These are phyloP conservation scores for Postia placenta DNA, from an alignment of 768 basidiomycete genomes.

Conservation along the genomic window DNA sequence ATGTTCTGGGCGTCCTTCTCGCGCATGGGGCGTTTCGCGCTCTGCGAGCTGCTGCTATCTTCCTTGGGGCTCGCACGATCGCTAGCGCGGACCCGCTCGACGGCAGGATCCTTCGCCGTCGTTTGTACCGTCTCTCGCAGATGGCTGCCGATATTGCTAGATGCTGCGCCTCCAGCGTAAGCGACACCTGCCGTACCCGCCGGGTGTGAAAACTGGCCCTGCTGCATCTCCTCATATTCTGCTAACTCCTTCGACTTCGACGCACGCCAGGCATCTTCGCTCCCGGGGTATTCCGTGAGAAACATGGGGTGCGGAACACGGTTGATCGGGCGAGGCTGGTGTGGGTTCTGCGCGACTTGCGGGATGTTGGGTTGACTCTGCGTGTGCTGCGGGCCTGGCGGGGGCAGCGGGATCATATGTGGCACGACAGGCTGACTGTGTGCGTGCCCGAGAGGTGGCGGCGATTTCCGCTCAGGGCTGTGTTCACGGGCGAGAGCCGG, in stretches of 20 bases:
- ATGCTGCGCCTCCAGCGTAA: constrained; percentile 41
- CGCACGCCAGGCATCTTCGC: constrained; percentile 60
- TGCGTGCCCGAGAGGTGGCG: constrained; percentile 28
- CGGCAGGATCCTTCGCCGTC: constrained; percentile 35
- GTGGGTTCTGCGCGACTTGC: constrained; percentile 31
- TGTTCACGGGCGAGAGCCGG: constrained; percentile 16
- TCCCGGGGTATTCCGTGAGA: constrained; percentile 45
- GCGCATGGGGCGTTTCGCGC: constrained; percentile 17
- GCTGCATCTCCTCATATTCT: constrained; percentile 63
- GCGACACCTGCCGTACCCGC: constrained; percentile 37
- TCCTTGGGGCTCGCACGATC: constrained; percentile 56
- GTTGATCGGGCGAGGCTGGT: constrained; percentile 61
- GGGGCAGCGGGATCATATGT: constrained; percentile 28
- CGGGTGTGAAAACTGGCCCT: constrained; percentile 33
- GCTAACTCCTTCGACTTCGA: constrained; percentile 66
- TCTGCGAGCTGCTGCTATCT: constrained; percentile 16
- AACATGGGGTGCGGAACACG: constrained; percentile 51
- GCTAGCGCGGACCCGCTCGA: constrained; percentile 47
- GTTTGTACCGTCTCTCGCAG: neutral
- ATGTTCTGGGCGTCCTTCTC: constrained; percentile 21
- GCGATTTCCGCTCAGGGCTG: constrained; percentile 39
- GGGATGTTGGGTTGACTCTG: constrained; percentile 24
- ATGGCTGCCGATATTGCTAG: constrained; percentile 29
- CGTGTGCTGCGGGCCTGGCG: constrained; percentile 23
- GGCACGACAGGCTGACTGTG: constrained; percentile 26